phyloP scores from a whole-genome alignment of 2,329 filamentous ascomycete genomes.

The Meredithiella fracta region DNA sequence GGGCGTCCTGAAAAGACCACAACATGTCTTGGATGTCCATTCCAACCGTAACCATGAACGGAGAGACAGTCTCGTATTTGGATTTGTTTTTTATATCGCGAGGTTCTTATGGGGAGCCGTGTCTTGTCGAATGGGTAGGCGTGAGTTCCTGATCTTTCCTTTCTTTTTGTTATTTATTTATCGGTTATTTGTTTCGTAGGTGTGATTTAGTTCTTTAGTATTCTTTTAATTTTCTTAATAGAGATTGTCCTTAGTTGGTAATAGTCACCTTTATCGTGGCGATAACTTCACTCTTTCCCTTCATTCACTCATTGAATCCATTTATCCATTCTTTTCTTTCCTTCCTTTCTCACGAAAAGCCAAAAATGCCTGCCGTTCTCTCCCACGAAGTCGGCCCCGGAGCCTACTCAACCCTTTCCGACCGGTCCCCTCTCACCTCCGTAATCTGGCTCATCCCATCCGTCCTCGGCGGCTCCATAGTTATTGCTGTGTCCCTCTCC shows the following conservation, averaged over 20 bases:
- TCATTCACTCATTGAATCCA: too few species aligned
- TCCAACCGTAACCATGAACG: too few species aligned
- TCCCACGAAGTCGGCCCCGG: slow-evolving; percentile 4
- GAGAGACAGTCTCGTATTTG: too few species aligned
- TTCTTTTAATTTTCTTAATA: background rate
- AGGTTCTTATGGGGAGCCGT: too few species aligned
- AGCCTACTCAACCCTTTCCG: background rate
- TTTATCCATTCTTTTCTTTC: background rate
- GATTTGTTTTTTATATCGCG: too few species aligned
- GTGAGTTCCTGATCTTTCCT: background rate
- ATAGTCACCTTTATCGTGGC: background rate
- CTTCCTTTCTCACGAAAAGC: background rate
- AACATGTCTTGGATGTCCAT: too few species aligned
- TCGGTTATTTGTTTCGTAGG: background rate
- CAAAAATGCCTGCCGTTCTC: slow-evolving; percentile 10
- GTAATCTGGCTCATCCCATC: slow-evolving; percentile 29
- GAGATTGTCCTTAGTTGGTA: too few species aligned
- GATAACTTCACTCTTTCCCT: background rate
- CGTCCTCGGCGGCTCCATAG: slow-evolving; percentile 30
- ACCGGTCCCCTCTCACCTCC: background rate
- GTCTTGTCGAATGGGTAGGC: too few species aligned
- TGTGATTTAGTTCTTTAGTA: background rate
- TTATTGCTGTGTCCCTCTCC: slow-evolving; percentile 29
- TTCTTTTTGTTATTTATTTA: background rate
- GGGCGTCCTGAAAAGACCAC: too few species aligned